phyloP scores from a whole-genome alignment of 2,329 filamentous ascomycete genomes.

The Cytospora piceicola region DNA sequence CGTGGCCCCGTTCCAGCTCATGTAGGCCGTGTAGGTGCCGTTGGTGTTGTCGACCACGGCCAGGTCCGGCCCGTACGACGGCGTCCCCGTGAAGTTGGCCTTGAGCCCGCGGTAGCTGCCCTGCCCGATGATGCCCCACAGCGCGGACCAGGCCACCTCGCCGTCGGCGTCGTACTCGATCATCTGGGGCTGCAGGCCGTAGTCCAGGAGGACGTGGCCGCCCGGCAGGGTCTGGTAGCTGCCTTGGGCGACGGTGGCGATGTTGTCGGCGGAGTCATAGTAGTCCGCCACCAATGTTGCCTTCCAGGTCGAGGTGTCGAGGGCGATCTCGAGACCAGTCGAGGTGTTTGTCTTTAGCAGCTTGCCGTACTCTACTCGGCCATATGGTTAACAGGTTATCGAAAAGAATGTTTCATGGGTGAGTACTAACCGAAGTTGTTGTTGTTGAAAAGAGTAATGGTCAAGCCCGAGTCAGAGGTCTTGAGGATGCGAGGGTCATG shows the following conservation, averaged over 20 bases:
- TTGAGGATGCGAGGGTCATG: constrained; percentile 22
- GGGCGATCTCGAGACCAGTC: constrained; percentile 18
- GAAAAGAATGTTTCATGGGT: neutral
- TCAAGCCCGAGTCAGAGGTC: constrained; percentile 15
- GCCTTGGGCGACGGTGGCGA: constrained; percentile 21
- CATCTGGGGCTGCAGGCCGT: constrained; percentile 22
- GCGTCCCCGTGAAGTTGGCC: constrained; percentile 13
- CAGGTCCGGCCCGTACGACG: constrained; percentile 7
- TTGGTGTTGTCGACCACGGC: constrained; percentile 1
- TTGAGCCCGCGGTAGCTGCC: constrained; percentile 20
- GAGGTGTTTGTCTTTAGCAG: constrained; percentile 14
- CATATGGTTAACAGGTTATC: neutral
- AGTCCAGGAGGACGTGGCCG: constrained; percentile 35
- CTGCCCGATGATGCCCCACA: constrained; percentile 17
- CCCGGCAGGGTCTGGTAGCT: constrained; percentile 23
- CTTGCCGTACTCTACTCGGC: constrained; percentile 12
- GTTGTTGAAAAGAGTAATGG: constrained; percentile 23
- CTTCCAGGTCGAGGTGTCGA: constrained; percentile 17
- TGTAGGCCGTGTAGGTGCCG: constrained; percentile 8
- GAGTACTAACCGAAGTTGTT: constrained; percentile 16
- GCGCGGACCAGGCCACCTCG: constrained; percentile 14
- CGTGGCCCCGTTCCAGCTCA: constrained; percentile 26
- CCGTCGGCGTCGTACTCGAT: constrained; percentile 19
- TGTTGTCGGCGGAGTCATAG: constrained; percentile 15
- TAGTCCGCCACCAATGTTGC: constrained; percentile 15